Base-by-base conservation (phyloP, 2,329 filamentous ascomycete species). In the Fusarium tuaranense region DNA sequence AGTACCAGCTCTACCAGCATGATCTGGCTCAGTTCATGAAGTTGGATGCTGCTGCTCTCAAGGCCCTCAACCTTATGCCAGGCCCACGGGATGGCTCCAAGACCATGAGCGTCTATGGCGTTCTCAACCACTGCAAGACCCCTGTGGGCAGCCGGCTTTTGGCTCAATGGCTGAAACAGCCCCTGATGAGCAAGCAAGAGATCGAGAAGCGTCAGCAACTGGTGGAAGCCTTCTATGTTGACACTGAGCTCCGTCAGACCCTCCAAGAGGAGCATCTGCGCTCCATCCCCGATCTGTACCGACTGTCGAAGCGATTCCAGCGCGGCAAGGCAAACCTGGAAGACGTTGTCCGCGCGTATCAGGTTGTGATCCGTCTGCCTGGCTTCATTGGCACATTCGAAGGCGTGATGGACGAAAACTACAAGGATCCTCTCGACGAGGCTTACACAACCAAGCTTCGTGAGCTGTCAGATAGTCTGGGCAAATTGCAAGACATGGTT, bases 21-120 rank as follows among this genome's bases (percentile, higher is more conserved):
- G 97, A 99, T 80, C 86, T 99, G 53, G 93, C 95, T 2, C 95
- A 99, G 79, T 99, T 95, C 82, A 99, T 99, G 97, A 99, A 98
- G 84, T 88, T 99, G 6, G 97, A 99, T 83, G 95, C 97, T 1
- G 95, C 97, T 1, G 97, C 97, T 0, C 86, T 99, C 51, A 96
- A 97, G 79, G 97, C 97, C 0, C 88, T 99, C 64, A 99, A 99
- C 79, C 89, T 99, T 41, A 98, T 99, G 95, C 97, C 97, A 7
- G 96, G 97, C 7, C 94, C 94, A 0, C 92, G 95, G 74, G 97
- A 99, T 80, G 97, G 97, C 2, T 90, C 95, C n/a, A 98, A 98
- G 86, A 97, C 91, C 1, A 99, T 99, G 97, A 98, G 95, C 80
- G 83, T 99, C 63, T 99, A 94, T 78, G 97, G 97, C 1, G 86